Evolutionary conservation across 2,329 filamentous ascomycete species (phyloP).

Genomic region (Alternaria triticina): DNA sequence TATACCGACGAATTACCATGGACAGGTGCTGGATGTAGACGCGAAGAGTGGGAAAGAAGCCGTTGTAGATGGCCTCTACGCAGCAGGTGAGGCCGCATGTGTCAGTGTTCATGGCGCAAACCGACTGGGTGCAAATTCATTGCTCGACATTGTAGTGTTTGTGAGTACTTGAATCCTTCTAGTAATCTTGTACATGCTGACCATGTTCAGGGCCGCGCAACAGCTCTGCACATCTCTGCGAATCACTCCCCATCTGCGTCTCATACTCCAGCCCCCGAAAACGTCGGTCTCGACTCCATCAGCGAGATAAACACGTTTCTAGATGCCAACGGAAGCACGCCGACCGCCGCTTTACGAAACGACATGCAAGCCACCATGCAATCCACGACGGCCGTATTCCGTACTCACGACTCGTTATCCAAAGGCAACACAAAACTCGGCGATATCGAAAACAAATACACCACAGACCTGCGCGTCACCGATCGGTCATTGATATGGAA

Average conservation of each 20-base stretch:
- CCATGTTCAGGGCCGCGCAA: slow-evolving; percentile 49
- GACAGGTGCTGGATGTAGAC: slow-evolving; percentile 53
- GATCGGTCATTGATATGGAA: slow-evolving; percentile 59
- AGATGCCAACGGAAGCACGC: slow-evolving; percentile 44
- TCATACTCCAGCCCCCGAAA: slow-evolving; percentile 42
- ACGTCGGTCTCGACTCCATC: slow-evolving; percentile 47
- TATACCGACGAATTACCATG: slow-evolving; percentile 58
- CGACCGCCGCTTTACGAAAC: slow-evolving; percentile 48
- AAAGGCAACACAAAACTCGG: slow-evolving; percentile 43
- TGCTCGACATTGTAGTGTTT: slow-evolving; percentile 59
- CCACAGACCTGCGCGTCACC: slow-evolving; percentile 44
- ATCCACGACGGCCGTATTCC: slow-evolving; percentile 55
- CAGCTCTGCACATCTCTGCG: slow-evolving; percentile 51
- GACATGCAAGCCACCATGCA: slow-evolving; percentile 58
- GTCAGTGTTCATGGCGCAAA: slow-evolving; percentile 59
- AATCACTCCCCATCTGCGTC: slow-evolving; percentile 48
- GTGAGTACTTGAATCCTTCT: slow-evolving; percentile 20
- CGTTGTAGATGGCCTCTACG: slow-evolving; percentile 55
- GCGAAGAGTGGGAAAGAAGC: slow-evolving; percentile 44
- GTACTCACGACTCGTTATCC: slow-evolving; percentile 48
- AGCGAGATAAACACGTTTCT: slow-evolving; percentile 47
- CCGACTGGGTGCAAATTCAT: slow-evolving; percentile 56
- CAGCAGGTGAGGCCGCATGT: slow-evolving; percentile 57
- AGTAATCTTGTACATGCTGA: neutral
- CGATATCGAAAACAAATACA: slow-evolving; percentile 48